These are phyloP conservation scores for Populus alba DNA, from an alignment of 345 rosid species.

Conservation along the genomic window DNA sequence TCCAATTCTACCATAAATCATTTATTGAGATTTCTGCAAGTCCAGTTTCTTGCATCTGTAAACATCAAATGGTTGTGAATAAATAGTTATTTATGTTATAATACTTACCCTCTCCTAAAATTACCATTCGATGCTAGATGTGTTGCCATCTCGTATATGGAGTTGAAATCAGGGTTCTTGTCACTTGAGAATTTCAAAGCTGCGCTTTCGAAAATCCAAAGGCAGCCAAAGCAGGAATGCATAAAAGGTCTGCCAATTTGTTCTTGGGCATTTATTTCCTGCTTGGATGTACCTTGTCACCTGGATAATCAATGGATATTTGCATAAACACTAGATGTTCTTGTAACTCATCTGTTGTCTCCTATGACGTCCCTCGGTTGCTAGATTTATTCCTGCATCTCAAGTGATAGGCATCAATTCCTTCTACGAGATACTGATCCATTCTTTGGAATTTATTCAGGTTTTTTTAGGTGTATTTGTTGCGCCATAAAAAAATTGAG, in stretches of 20 bases:
- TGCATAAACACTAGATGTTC: not conserved
- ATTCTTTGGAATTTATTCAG: not conserved
- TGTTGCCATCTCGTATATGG: constrained; percentile 63
- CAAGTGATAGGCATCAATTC: not conserved
- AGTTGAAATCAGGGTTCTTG: constrained; percentile 57
- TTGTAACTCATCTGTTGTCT: not conserved
- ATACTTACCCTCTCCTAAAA: not conserved
- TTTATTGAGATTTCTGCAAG: constrained; percentile 75
- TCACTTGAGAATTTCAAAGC: constrained; percentile 73
- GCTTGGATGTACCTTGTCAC: not conserved
- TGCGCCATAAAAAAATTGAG: too few relatives aligned
- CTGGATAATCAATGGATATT: not conserved
- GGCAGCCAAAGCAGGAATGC: constrained; percentile 78
- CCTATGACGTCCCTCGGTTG: not conserved
- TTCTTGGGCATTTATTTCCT: not conserved
- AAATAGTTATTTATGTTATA: constrained; percentile 12
- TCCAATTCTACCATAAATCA: constrained; percentile 52
- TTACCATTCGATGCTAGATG: constrained; percentile 47
- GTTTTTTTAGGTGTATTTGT: not conserved
- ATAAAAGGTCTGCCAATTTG: constrained; percentile 50
- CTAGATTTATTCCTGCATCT: not conserved
- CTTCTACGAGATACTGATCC: not conserved
- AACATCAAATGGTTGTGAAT: constrained; percentile 14
- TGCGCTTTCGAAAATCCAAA: constrained; percentile 62
- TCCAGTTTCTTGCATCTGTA: constrained; percentile 20